A percentile compares a stretch with the other conserved stretches of the same genome.
Evolutionary conservation across 208 protist genomes (phyloP).

Genomic region (Porcisia hertigi): DNA sequence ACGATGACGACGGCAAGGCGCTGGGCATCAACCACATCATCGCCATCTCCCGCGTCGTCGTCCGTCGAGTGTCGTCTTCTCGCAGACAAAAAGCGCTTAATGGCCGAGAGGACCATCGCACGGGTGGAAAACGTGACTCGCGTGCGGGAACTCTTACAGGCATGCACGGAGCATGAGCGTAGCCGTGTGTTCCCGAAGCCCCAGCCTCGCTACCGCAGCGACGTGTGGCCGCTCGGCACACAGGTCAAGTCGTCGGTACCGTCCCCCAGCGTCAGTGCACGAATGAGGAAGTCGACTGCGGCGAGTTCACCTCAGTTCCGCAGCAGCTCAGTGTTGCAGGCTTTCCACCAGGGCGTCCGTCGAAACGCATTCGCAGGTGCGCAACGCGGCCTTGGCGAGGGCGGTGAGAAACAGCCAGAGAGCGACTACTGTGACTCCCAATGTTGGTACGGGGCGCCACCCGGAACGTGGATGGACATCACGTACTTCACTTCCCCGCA

Average conservation of each 20-base stretch:
- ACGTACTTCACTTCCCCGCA: slow-evolving; percentile 27
- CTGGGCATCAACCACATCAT: not conserved
- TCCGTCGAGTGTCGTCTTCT: not conserved
- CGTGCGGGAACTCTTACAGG: slow-evolving; percentile 15
- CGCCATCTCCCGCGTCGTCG: not conserved
- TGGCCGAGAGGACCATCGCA: slow-evolving; percentile 1
- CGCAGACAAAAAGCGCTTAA: not conserved
- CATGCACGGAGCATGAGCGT: not conserved
- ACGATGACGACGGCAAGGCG: not conserved
- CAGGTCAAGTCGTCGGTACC: not conserved
- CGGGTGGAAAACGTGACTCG: slow-evolving; percentile 5
- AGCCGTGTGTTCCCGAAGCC: not conserved
- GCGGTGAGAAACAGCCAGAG: not conserved
- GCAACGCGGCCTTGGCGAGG: not conserved
- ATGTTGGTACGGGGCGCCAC: slow-evolving; percentile 24
- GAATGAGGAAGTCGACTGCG: slow-evolving; percentile 1
- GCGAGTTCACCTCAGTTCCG: not conserved
- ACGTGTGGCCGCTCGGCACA: slow-evolving; percentile 8
- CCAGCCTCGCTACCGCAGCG: not conserved
- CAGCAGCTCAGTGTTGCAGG: not conserved
- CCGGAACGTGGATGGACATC: slow-evolving; percentile 23
- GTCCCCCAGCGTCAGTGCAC: not conserved
- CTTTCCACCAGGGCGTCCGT: not conserved
- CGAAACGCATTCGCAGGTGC: not conserved
- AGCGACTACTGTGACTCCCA: not conserved